Base-by-base conservation (phyloP, 2,329 filamentous ascomycete genomes). In the Aschersonia sp. region DNA sequence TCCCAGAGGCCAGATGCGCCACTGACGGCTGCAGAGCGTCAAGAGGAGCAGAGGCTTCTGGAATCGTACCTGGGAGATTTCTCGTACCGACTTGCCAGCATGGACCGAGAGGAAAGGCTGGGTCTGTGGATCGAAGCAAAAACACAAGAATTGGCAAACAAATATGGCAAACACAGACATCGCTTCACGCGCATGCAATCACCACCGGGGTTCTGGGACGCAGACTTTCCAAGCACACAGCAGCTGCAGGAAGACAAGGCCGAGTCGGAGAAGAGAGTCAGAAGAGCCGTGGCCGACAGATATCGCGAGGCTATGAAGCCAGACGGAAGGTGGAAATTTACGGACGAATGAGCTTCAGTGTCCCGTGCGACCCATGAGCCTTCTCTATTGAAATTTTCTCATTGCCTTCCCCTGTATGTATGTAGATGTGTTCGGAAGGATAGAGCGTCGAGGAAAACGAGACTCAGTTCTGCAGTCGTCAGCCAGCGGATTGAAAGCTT, bases 221-320 rank as follows among this genome's bases (percentile, higher is more conserved):
- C 83, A 2, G 90, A 94, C 55, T 94, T 98, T 60, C 89, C 90
- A 1, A 79, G 70, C 30, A 96, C 92, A 1, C 92, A 97, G 61
- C 86, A 96, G 63, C 65, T 81, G 31, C 69, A 77, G 54, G 68
- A 71, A 46, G 79, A 90, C 56, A 76, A 76, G 49, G 72, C 74
- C 50, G 79, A 81, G 58, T 84, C 83, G 0, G 71, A 70, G n/a
- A 72, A 71, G 55, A 67, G 77, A 50, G 81, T 85, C 58, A 74
- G 72, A 53, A 69, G 78, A 45, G 73, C 78, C 48, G 72, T 96
- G 2, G 74, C 80, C 53, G 80, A 86, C 57, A 76, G 88, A 58
- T 84, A 87, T 64, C 72, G 81, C 45, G 88, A 97, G 60, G 89
- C 92, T 1, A 84, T 87, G 77, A 77, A 81, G 33, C 75, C 77